A percentile compares a stretch with the other conserved stretches of the same genome.
Conservation (phyloP, 495 filamentous ascomycete species). For the Podospora tetraspora region DNA sequence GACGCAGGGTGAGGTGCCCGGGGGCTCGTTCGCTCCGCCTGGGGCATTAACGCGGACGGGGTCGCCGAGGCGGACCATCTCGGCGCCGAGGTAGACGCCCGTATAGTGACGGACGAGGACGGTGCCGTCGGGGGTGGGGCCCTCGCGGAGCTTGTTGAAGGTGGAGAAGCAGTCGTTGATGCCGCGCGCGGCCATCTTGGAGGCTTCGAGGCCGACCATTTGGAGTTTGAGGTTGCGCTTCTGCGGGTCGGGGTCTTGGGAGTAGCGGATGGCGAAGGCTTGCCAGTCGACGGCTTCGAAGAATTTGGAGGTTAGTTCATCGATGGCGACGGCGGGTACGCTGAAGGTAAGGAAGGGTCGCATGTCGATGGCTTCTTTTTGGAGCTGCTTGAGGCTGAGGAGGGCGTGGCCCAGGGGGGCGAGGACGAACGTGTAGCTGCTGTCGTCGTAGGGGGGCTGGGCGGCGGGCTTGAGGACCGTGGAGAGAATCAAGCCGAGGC, state of each 20-base stretch:
- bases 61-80: constrained; percentile 38
- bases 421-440: constrained; percentile 19
- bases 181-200: constrained; percentile 38
- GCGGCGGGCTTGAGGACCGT: constrained; percentile 14
- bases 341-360: constrained; percentile 45
- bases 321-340: constrained; percentile 28
- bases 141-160: constrained; percentile 30
- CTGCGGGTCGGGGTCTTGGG: constrained; percentile 13
- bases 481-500: constrained; percentile 33
- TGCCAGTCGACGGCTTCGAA: constrained; percentile 31
- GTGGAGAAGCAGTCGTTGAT: constrained; percentile 41
- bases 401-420: constrained; percentile 27
- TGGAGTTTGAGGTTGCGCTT: constrained; percentile 22
- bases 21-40: background rate
- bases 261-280: constrained; percentile 13
- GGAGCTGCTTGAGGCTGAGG: constrained; percentile 19
- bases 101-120: constrained; percentile 13
- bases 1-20: constrained; percentile 25
- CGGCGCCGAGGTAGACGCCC: constrained; percentile 43
- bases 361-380: constrained; percentile 33
- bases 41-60: constrained; percentile 30
- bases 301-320: constrained; percentile 20
- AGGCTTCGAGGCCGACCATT: constrained; percentile 37
- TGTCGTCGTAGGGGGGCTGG: constrained; percentile 14
- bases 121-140: constrained; percentile 10